phyloP scores from a whole-genome alignment of 768 basidiomycete genomes.

The Boletus rubescentipes region DNA sequence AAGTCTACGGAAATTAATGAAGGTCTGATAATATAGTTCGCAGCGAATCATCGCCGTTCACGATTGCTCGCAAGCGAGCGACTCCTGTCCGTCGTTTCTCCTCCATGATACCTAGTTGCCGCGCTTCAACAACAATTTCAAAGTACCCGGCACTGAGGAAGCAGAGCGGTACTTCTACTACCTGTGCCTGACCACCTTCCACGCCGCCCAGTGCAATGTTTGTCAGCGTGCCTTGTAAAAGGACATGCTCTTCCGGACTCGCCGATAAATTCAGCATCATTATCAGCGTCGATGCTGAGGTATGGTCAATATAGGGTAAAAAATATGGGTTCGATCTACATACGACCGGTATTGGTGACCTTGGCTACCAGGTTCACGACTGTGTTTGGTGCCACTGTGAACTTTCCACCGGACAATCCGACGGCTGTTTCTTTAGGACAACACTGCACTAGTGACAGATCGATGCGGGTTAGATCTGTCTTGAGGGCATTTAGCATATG shows the following conservation, averaged over 20 bases:
- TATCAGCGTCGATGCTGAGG: slow-evolving; percentile 49
- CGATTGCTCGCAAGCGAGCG: slow-evolving; percentile 15
- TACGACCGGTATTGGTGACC: slow-evolving; percentile 69
- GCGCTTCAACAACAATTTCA: slow-evolving; percentile 41
- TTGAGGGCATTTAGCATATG: slow-evolving; percentile 80
- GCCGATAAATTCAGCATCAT: slow-evolving; percentile 54
- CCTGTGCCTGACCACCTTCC: slow-evolving; percentile 48
- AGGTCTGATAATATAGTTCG: background rate
- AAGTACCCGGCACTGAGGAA: slow-evolving; percentile 75
- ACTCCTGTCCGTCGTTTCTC: slow-evolving; percentile 22
- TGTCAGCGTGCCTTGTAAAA: slow-evolving; percentile 65
- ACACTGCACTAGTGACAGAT: slow-evolving; percentile 48
- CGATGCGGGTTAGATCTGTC: slow-evolving; percentile 61
- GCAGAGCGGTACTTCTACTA: slow-evolving; percentile 58
- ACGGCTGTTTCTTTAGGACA: slow-evolving; percentile 18
- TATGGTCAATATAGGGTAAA: slow-evolving; percentile 8
- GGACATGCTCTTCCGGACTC: slow-evolving; percentile 61
- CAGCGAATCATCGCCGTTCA: slow-evolving; percentile 11
- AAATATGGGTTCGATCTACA: slow-evolving; percentile 29
- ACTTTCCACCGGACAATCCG: slow-evolving; percentile 38
- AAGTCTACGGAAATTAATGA: background rate
- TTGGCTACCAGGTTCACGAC: slow-evolving; percentile 59
- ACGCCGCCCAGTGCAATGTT: slow-evolving; percentile 68
- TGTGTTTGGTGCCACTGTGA: slow-evolving; percentile 53
- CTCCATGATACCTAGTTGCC: slow-evolving; percentile 20